These are phyloP conservation scores for Dactylellina parvicollis DNA, from an alignment of 2,329 filamentous ascomycete genomes.

Conservation along the genomic window DNA sequence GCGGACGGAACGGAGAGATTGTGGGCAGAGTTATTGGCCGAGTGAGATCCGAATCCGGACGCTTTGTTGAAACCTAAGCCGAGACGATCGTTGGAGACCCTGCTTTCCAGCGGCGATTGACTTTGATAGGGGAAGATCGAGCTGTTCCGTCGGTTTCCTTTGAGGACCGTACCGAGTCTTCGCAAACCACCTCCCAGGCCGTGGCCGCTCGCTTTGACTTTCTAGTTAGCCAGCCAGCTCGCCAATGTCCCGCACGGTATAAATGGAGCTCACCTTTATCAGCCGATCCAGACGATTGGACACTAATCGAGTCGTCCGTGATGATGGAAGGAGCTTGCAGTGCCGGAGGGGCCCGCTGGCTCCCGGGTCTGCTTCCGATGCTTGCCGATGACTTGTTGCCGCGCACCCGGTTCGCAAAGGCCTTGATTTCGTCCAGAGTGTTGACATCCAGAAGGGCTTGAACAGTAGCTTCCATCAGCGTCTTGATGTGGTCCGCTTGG, in stretches of 20 bases:
- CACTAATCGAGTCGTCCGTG: conserved; percentile 68
- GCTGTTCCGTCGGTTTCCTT: conserved; percentile 57
- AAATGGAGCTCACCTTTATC: conserved; percentile 48
- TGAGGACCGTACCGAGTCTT: conserved; percentile 59
- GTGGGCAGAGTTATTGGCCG: conserved; percentile 37
- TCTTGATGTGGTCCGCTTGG: conserved; percentile 78
- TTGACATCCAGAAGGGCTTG: conserved; percentile 85
- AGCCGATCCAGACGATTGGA: conserved; percentile 66
- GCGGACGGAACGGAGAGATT: conserved; percentile 46
- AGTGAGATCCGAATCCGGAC: conserved; percentile 25
- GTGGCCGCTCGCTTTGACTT: conserved; percentile 9
- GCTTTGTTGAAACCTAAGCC: conserved; percentile 44
- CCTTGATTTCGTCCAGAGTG: conserved; percentile 85
- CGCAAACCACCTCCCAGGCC: conserved; percentile 56
- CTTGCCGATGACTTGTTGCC: conserved; percentile 58
- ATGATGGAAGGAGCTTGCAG: conserved; percentile 61
- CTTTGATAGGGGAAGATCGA: conserved; percentile 55
- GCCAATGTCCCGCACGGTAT: too few species aligned
- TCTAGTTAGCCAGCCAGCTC: not conserved
- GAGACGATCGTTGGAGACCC: conserved; percentile 48
- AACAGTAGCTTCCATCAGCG: conserved; percentile 80
- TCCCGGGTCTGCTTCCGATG: conserved; percentile 62
- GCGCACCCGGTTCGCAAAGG: conserved; percentile 66
- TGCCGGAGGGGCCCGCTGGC: conserved; percentile 58
- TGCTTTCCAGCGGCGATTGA: conserved; percentile 55